Percentiles rank a stretch among this genome's conserved stretches.
These are phyloP conservation scores for Teratosphaeria viscida DNA, from an alignment of 2,329 filamentous ascomycete genomes.

Conservation along the genomic window DNA sequence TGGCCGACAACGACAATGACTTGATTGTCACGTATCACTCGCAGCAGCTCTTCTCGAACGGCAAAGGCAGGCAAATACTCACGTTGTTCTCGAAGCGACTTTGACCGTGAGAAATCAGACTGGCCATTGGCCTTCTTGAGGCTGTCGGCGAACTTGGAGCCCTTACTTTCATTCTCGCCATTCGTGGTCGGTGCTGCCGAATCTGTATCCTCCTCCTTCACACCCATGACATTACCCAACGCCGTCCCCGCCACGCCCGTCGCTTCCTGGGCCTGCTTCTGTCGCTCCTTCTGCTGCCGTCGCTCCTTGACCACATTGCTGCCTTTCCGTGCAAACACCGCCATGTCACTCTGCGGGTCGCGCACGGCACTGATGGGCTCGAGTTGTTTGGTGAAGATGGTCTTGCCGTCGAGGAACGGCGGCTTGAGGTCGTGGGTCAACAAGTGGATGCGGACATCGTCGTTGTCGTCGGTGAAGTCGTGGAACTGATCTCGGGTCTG, in stretches of 20 bases:
- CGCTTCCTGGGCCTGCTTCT: constrained; percentile 88
- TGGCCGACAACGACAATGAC: constrained; percentile 95
- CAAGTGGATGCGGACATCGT: constrained; percentile 78
- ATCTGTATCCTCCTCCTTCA: constrained; percentile 82
- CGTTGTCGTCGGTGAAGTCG: constrained; percentile 77
- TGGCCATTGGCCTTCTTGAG: constrained; percentile 77
- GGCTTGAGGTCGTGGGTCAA: constrained; percentile 88
- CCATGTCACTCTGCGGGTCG: constrained; percentile 96
- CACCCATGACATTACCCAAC: constrained; percentile 87
- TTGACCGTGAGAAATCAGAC: constrained; percentile 87
- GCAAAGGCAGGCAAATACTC: constrained; percentile 94
- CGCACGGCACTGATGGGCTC: constrained; percentile 88
- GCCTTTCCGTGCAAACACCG: constrained; percentile 90
- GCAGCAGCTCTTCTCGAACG: constrained; percentile 81
- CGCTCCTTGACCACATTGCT: constrained; percentile 87
- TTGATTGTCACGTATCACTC: constrained; percentile 92
- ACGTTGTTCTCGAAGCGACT: constrained; percentile 79
- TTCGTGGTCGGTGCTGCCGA: constrained; percentile 63
- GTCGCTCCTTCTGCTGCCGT: constrained; percentile 82
- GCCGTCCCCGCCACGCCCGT: constrained; percentile 88
- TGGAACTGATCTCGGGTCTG: constrained; percentile 68
- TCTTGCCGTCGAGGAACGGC: constrained; percentile 88
- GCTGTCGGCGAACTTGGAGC: constrained; percentile 78
- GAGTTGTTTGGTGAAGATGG: constrained; percentile 92
- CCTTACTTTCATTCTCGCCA: constrained; percentile 49